Percentiles rank a stretch among this genome's conserved stretches.
phyloP scores from a whole-genome alignment of 352 stramenopile genomes.

The Pythium sukuiense region DNA sequence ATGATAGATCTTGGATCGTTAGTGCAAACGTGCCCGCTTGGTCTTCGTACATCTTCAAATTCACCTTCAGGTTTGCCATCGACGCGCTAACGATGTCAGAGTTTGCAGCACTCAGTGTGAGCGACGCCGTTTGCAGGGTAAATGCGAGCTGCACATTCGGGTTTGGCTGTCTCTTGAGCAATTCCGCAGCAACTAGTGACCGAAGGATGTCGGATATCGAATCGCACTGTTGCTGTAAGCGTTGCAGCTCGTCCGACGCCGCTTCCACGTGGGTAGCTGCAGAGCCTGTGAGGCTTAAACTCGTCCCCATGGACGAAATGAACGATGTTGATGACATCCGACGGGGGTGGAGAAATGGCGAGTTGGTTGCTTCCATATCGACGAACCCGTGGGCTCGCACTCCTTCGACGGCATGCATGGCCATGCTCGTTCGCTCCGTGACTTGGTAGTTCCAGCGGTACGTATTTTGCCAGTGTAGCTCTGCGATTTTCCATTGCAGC shows the following conservation, averaged over 20 bases:
- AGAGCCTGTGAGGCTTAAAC: constrained; percentile 38
- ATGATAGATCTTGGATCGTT: constrained; percentile 57
- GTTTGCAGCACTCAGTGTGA: constrained; percentile 59
- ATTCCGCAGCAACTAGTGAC: constrained; percentile 37
- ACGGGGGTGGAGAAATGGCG: constrained; percentile 41
- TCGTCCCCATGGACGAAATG: constrained; percentile 39
- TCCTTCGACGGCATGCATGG: constrained; percentile 42
- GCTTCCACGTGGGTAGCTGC: constrained; percentile 39
- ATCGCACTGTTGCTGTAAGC: constrained; percentile 44
- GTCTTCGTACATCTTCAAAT: constrained; percentile 72
- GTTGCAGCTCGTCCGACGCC: constrained; percentile 46
- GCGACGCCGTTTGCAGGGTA: constrained; percentile 47
- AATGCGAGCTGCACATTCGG: constrained; percentile 73
- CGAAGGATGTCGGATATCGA: constrained; percentile 43
- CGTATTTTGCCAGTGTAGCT: constrained; percentile 52
- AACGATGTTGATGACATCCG: constrained; percentile 35
- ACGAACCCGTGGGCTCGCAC: constrained; percentile 31
- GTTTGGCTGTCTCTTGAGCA: constrained; percentile 40
- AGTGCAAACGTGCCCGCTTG: constrained; percentile 63
- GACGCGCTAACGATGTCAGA: constrained; percentile 60
- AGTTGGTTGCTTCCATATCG: constrained; percentile 41
- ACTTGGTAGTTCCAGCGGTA: constrained; percentile 59
- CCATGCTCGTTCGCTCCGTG: constrained; percentile 42
- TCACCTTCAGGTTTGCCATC: constrained; percentile 48
- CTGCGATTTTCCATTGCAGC: constrained; percentile 66